These are phyloP conservation scores for Stephanodiscus triporus DNA, from an alignment of 108 stramenopile species.

Conservation along the genomic window DNA sequence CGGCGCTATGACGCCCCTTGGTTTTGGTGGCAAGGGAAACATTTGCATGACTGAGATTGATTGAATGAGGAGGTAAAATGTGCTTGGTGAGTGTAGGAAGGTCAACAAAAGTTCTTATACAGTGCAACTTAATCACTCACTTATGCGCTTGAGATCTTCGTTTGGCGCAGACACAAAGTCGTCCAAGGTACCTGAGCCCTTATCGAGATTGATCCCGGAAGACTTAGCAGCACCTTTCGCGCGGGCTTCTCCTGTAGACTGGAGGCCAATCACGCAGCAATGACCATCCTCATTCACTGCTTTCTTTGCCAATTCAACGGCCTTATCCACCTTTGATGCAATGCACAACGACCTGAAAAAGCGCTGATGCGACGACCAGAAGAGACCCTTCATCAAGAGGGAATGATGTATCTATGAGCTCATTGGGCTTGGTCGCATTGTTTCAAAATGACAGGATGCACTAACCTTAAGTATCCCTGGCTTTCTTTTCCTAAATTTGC, in stretches of 20 bases:
- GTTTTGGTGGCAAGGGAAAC: conserved; percentile 45
- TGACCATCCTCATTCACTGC: conserved; percentile 57
- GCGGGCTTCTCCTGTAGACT: conserved; percentile 70
- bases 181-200: conserved; percentile 25
- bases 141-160: conserved; percentile 38
- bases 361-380: conserved; percentile 77
- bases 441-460: not conserved
- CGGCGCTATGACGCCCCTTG: conserved; percentile 35
- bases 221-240: conserved; percentile 40
- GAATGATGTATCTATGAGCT: not conserved
- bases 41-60: conserved; percentile 18
- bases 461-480: not conserved
- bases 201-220: conserved; percentile 33
- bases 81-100: too few relatives aligned
- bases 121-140: too few relatives aligned
- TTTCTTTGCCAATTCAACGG: conserved; percentile 53
- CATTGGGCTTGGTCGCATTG: not conserved
- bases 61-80: too few relatives aligned
- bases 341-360: conserved; percentile 74
- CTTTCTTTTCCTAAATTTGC: conserved; percentile 28
- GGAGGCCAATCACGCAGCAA: conserved; percentile 73
- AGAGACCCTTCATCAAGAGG: conserved; percentile 21
- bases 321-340: conserved; percentile 65
- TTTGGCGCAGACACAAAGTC: conserved; percentile 49
- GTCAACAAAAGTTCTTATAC: too few relatives aligned